phyloP scores from a whole-genome alignment of 2,329 filamentous ascomycete species.

The Botrytis paeoniae region DNA sequence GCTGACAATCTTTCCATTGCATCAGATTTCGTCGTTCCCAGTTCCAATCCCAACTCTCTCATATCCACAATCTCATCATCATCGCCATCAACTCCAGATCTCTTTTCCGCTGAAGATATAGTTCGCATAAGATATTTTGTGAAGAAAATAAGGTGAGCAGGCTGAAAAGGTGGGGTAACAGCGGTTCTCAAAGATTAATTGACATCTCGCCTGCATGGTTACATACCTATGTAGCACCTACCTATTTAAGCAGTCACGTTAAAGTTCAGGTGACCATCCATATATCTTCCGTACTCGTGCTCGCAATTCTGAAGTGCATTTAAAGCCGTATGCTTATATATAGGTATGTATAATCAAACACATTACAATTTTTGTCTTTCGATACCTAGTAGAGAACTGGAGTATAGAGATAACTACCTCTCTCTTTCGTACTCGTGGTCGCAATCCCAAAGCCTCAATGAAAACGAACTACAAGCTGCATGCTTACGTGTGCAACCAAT shows the following conservation, averaged over 20 bases:
- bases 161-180: not conserved
- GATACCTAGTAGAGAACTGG: no score
- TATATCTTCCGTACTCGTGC: not conserved
- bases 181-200: not conserved
- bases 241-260: not conserved
- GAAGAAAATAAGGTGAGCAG: not conserved
- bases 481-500: not conserved
- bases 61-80: not conserved
- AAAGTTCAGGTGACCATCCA: not conserved
- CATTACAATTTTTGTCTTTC: no score
- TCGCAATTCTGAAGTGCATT: not conserved
- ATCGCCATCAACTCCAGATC: not conserved
- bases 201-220: not conserved
- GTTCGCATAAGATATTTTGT: not conserved
- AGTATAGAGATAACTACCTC: not conserved
- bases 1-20: not conserved
- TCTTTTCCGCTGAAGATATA: not conserved
- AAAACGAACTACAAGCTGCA: not conserved
- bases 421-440: not conserved
- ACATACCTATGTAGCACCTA: not conserved
- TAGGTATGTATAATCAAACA: no score
- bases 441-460: not conserved
- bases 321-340: no score
- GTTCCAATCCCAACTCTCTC: accelerated
- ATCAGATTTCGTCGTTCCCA: not conserved